These are phyloP conservation scores for Pterocarpus santalinus DNA, from an alignment of 306 rosid genomes.

Conservation along the genomic window DNA sequence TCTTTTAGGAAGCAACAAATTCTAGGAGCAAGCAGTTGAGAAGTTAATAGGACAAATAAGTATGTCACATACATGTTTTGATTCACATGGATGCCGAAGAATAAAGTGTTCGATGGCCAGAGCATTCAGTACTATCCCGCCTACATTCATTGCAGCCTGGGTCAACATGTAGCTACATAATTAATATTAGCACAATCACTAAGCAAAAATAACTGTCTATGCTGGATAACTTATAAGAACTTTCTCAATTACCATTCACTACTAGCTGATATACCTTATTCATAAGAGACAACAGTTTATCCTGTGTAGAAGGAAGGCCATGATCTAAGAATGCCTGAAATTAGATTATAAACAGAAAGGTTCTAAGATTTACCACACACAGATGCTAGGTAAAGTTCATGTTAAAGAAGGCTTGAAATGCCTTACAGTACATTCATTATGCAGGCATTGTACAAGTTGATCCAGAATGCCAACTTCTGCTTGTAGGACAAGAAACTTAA, in stretches of 20 bases:
- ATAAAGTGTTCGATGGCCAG: conserved; percentile 94
- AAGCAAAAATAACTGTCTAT: neutral
- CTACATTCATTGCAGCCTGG: conserved; percentile 88
- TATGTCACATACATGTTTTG: conserved; percentile 65
- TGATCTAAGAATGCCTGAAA: conserved; percentile 89
- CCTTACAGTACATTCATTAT: conserved; percentile 99
- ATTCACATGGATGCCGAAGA: conserved; percentile 79
- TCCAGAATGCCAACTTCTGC: conserved; percentile 97
- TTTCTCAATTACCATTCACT: neutral
- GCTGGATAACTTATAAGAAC: neutral
- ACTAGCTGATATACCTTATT: conserved; percentile 65
- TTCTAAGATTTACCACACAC: conserved; percentile 12
- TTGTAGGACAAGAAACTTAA: conserved; percentile 81
- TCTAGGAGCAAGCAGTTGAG: neutral
- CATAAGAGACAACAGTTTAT: conserved; percentile 76
- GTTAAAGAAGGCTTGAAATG: conserved; percentile 51
- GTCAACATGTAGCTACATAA: neutral
- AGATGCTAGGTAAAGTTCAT: neutral
- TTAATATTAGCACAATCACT: conserved; percentile 31
- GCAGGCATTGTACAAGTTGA: conserved; percentile 92
- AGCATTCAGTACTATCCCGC: conserved; percentile 88
- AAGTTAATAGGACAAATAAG: conserved; percentile 4
- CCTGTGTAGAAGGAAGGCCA: conserved; percentile 81
- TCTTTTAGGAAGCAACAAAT: neutral
- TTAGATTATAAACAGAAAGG: conserved; percentile 25